Evolutionary conservation across 306 rosid species (phyloP).

Genomic region (Hippophae tibetana): DNA sequence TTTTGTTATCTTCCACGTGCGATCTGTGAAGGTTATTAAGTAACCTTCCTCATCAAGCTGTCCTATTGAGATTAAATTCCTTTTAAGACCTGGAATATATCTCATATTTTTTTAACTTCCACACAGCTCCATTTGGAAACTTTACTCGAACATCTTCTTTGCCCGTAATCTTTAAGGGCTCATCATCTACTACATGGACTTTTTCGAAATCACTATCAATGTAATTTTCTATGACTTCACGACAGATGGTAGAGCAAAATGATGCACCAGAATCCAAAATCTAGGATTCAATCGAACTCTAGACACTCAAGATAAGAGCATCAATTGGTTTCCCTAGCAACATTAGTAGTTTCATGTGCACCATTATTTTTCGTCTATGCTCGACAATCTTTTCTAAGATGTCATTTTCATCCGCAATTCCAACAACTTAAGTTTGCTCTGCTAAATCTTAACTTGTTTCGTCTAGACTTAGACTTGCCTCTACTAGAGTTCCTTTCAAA

Average conservation of each 20-base stretch:
- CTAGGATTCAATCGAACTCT: not conserved
- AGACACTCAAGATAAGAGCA: not conserved
- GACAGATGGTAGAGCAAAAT: not conserved
- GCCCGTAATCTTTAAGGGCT: not conserved
- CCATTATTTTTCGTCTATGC: too few relatives aligned
- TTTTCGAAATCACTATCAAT: too few relatives aligned
- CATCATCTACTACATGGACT: not conserved
- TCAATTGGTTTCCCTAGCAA: not conserved
- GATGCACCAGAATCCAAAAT: not conserved
- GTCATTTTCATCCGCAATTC: too few relatives aligned
- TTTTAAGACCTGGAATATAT: not conserved
- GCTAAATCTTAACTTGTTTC: too few relatives aligned
- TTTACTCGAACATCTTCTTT: not conserved
- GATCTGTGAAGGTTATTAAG: not conserved
- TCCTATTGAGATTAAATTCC: not conserved
- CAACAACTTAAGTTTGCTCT: too few relatives aligned
- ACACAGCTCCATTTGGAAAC: not conserved
- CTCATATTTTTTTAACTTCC: not conserved
- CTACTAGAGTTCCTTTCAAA: too few relatives aligned
- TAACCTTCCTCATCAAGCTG: not conserved
- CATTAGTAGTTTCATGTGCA: not conserved
- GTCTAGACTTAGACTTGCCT: too few relatives aligned
- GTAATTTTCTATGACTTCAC: too few relatives aligned
- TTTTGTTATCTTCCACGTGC: not conserved
- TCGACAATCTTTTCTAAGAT: too few relatives aligned